Evolutionary conservation across 2,329 filamentous ascomycete species (phyloP).

Genomic region (Hymenoscyphus linearis): DNA sequence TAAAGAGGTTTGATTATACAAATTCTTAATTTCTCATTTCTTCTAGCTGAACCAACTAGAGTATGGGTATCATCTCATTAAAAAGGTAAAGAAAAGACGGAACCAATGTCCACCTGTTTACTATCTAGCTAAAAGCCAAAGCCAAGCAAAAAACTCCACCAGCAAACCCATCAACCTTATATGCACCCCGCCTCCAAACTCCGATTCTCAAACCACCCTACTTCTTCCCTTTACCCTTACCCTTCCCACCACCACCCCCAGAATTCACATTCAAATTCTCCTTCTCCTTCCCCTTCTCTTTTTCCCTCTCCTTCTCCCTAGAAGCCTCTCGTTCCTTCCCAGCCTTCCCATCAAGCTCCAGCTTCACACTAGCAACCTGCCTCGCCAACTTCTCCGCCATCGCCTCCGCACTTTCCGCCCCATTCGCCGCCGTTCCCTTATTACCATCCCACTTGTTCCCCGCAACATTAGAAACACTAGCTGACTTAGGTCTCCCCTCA

Average conservation of each 20-base stretch:
- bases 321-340: not conserved
- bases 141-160: not conserved
- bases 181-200: not conserved
- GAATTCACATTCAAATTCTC: not conserved
- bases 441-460: not conserved
- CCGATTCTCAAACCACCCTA: not conserved
- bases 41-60: not conserved
- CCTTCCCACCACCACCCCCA: slow-evolving; percentile 5
- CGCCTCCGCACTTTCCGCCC: slow-evolving; percentile 1
- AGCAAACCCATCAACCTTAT: not conserved
- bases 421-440: not conserved
- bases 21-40: not conserved
- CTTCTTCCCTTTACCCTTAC: slow-evolving; percentile 6
- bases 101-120: too few relatives aligned
- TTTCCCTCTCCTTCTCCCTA: not conserved
- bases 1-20: too few relatives aligned
- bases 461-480: not conserved
- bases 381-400: slow-evolving; percentile 3
- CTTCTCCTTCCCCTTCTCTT: not conserved
- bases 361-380: not conserved
- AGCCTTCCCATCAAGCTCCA: not conserved
- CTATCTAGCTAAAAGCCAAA: too few relatives aligned
- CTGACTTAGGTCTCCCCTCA: not conserved
- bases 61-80: too few relatives aligned
- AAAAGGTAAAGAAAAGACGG: too few relatives aligned